Evolutionary conservation across 495 filamentous ascomycete genomes (phyloP).

Genomic region (Penicillium coffeae): DNA sequence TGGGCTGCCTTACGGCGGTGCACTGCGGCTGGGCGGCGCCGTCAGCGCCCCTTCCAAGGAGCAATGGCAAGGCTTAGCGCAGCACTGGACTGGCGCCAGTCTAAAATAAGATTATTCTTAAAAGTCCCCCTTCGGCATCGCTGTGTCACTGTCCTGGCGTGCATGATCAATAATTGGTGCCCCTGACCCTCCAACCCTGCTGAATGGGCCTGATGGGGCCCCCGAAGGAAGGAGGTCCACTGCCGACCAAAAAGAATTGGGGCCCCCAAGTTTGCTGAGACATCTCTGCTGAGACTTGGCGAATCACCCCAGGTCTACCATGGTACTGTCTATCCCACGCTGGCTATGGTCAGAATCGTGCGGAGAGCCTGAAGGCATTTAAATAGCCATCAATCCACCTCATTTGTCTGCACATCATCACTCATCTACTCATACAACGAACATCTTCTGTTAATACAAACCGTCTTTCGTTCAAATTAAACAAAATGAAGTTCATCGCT

Average conservation of each 20-base stretch:
- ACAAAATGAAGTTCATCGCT: conserved; percentile 22
- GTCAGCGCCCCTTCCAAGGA: neutral
- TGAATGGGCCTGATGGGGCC: neutral
- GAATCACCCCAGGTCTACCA: conserved; percentile 10
- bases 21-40: neutral
- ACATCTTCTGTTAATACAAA: too few relatives aligned
- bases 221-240: conserved; percentile 2
- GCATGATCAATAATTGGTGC: conserved; percentile 5
- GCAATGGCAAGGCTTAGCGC: too few relatives aligned
- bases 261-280: conserved; percentile 6
- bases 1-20: neutral
- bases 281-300: conserved; percentile 17
- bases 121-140: neutral
- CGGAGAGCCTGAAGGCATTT: conserved; percentile 4
- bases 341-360: neutral
- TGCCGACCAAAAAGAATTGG: conserved; percentile 3
- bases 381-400: neutral
- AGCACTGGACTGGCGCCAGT: too few relatives aligned
- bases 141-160: conserved; percentile 1
- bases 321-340: conserved; percentile 3
- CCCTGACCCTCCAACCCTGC: neutral
- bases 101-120: neutral
- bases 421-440: too few relatives aligned
- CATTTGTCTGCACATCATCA: neutral
- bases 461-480: too few relatives aligned